Evolutionary conservation across 805 yeast species (phyloP), one percentile per base, ranked within the genome.

Genomic region (Isabelozyma gotoi): DNA sequence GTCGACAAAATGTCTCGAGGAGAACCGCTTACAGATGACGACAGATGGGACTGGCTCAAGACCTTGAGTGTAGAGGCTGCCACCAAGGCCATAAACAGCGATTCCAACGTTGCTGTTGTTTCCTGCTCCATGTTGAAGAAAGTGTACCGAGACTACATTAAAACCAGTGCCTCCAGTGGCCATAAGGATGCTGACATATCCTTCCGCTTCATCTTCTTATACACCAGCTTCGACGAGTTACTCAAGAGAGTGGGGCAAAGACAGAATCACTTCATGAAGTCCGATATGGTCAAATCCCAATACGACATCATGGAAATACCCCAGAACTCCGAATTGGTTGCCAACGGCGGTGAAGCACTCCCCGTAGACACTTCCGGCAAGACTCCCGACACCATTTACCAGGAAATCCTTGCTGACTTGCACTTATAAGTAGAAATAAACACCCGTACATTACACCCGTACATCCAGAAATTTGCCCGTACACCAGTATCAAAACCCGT

Each of bases 31-130:
- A 79, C 83, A 0, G 99, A 94, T 58, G 94, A 83, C 2, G 99
- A 94, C 63, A 70, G 99, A 46, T 87, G 92, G 91, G 91, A 78
- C 1, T 94, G 99, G 99, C 74, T 94, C 15, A 63, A 70, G 32
- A 59, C 61, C 32, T 64, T 94, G 10, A 67, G 83, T 3, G 47
- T 53, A 5, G 49, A 50, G 4, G 66, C 82, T 1, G 65, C 78
- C 2, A 48, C 52, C 0, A 54, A 62, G n/a, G 73, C 83, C 3
- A 39, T 52, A 11, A 51, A 57, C 46, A 14, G 15, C 15, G 32
- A 53, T 32, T 44, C 60, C 12, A 44, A 57, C 3, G 50, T 58
- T 3, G 67, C 79, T 2, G 77, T 94, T 5, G 85, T 85, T 1
- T 78, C 95, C 3, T 94, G 99, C 60, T 91, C 97, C 1, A 83